Base-by-base conservation (phyloP, 768 basidiomycete species). In the Lyophyllum semitale region DNA sequence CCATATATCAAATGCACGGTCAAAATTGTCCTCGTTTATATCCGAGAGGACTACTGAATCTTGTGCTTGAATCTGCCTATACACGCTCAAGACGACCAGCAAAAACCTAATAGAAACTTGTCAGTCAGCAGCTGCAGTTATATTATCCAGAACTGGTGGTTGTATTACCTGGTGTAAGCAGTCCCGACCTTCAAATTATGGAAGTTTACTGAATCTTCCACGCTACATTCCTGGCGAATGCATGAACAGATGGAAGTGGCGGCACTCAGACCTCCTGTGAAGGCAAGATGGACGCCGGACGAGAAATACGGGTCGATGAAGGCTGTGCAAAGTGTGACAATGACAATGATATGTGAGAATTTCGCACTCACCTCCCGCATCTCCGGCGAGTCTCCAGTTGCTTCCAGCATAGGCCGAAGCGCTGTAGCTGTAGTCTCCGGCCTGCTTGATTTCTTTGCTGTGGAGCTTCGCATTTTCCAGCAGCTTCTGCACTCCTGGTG, bases 291-390 rank as follows among this genome's bases (percentile, higher is more conserved):
- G 17, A 74, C 68, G 6, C 73, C 73, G 23, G 69, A 69, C 1
- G 73, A 73, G 59, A 74, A 73, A 53, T 68, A 71, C 9, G 73
- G 73, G 53, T 80, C 77, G 46, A 80, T 73, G 51, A 80, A 80
- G 4, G 73, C 79, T 78, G 55, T 5, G 13, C 3, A 48, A 6
- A 20, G 40, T 17, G 32, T 58, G 20, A 26, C 32, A 23, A 59
- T 26, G 8, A 48, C 26, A 13, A 23, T 35, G 13, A 15, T 22
- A 25, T n/a, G 27, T 29, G 66, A 26, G 6, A n/a, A n/a, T n/a
- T n/a, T n/a, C n/a, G n/a, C n/a, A 45, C 71, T 25, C 48, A 77
- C 76, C 68, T 33, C 68, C 76, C 35, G 77, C 77, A 61, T 79
- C 77, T 1, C 77, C 77, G 38, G 71, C 67, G 13, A 77, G 57